Conservation (phyloP, 306 rosid genomes). For the apple (Malus domestica) region ASM211411v1 NC_041794.1:719501-720000, state of each 20-base stretch:
- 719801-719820: conserved; percentile 60
- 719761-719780: conserved; percentile 28
- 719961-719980: conserved; percentile 57
- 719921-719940: conserved; percentile 57
- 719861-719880: conserved; percentile 71
- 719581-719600: background rate
- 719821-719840: conserved; percentile 64
- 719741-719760: conserved; percentile 6
- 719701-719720: conserved; percentile 3
- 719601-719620: background rate
- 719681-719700: conserved; percentile 11
- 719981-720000: conserved; percentile 63
- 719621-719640: conserved; percentile 68
- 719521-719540: background rate
- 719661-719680: conserved; percentile 49
- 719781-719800: conserved; percentile 43
- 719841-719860: conserved; percentile 74
- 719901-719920: conserved; percentile 64
- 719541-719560: background rate
- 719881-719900: conserved; percentile 61
- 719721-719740: conserved; percentile 3
- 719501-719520: background rate
- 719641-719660: conserved; percentile 49
- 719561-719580: background rate
- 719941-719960: conserved; percentile 74